phyloP scores from a whole-genome alignment of 2,329 filamentous ascomycete genomes.

The Mycosphaerella sp. region DNA sequence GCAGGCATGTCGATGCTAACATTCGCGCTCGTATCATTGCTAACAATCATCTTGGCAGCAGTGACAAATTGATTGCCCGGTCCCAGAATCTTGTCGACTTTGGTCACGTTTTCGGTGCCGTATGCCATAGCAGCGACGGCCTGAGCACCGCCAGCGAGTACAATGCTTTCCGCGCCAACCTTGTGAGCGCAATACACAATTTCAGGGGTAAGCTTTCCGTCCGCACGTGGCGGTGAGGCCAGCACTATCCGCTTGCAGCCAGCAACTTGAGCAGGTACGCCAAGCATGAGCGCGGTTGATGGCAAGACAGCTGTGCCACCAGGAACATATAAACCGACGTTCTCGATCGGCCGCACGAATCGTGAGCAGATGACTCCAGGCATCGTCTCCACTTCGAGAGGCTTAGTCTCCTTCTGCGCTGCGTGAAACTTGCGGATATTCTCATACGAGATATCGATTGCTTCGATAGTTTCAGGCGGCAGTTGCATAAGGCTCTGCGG shows the following conservation, averaged over 20 bases:
- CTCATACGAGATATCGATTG: conserved; percentile 89
- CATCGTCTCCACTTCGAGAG: conserved; percentile 91
- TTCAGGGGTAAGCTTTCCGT: conserved; percentile 88
- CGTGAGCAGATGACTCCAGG: conserved; percentile 91
- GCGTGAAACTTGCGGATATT: conserved; percentile 94
- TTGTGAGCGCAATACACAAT: conserved; percentile 98
- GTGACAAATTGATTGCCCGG: conserved; percentile 99
- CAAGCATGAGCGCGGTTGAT: conserved; percentile 94
- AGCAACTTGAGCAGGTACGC: conserved; percentile 94
- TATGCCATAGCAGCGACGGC: conserved; percentile 96
- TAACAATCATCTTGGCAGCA: conserved; percentile 96
- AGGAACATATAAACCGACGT: conserved; percentile 93
- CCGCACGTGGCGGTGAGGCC: conserved; percentile 80
- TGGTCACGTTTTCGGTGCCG: conserved; percentile 85
- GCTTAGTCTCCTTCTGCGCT: conserved; percentile 71
- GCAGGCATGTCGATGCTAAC: conserved; percentile 99
- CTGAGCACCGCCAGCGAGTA: conserved; percentile 90
- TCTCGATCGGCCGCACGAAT: conserved; percentile 85
- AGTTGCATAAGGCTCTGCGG: conserved; percentile 78
- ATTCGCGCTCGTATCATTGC: conserved; percentile 91
- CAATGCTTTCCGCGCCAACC: conserved; percentile 90
- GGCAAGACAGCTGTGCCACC: conserved; percentile 96
- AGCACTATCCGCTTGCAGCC: conserved; percentile 93
- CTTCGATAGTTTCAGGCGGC: conserved; percentile 71
- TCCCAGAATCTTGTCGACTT: conserved; percentile 98